Evolutionary conservation across 768 basidiomycete species (phyloP).

Genomic region (Agaricus blazei): DNA sequence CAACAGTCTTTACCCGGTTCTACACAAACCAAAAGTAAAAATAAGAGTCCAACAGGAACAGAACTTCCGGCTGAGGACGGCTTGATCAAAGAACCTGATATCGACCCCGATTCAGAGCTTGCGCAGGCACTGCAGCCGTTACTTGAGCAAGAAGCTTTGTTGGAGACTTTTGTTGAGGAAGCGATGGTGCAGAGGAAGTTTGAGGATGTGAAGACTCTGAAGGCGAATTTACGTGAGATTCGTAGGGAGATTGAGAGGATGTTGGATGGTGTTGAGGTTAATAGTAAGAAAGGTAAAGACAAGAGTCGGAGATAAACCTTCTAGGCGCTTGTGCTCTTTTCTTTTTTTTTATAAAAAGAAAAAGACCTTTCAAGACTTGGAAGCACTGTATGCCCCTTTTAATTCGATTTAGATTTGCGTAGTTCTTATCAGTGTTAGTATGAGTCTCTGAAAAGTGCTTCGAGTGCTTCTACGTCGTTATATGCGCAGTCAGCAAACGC

Average conservation of each 20-base stretch:
- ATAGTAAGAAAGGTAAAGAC: background rate
- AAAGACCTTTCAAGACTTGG: no score
- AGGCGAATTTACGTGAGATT: conserved; percentile 77
- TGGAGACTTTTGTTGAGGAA: conserved; percentile 88
- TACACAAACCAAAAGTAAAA: conserved; percentile 23
- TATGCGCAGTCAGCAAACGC: no score
- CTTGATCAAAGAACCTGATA: conserved; percentile 17
- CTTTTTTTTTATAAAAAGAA: background rate
- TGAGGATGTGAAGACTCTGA: conserved; percentile 87
- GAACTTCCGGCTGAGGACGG: conserved; percentile 9
- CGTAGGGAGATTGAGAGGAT: conserved; percentile 76
- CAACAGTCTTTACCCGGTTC: conserved; percentile 46
- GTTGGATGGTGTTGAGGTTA: conserved; percentile 24
- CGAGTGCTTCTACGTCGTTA: no score
- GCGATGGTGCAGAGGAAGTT: conserved; percentile 90
- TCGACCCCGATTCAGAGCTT: conserved; percentile 64
- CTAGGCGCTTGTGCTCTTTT: background rate
- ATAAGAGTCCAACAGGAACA: conserved; percentile 10
- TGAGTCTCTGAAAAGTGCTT: no score
- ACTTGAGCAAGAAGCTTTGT: conserved; percentile 88
- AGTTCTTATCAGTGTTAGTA: no score
- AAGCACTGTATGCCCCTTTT: no score
- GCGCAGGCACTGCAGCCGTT: conserved; percentile 79
- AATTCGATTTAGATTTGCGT: no score
- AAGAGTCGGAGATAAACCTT: background rate